phyloP scores from a whole-genome alignment of 2,329 filamentous ascomycete species.

The Penicillium thymicola region DNA sequence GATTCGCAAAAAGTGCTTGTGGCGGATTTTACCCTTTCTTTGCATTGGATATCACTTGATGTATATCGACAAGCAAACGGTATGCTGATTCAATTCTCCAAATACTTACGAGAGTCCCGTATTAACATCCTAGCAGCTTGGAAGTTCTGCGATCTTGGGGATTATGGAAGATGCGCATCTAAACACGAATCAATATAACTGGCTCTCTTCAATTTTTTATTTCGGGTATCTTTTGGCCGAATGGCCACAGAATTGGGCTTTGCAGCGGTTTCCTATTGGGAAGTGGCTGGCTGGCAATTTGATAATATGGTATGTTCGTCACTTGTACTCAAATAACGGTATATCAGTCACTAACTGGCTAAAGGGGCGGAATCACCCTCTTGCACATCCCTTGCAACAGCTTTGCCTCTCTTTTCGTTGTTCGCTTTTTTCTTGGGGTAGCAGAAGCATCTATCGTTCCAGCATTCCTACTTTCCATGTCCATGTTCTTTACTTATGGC shows the following conservation, averaged over 20 bases:
- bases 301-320: conserved; percentile 11
- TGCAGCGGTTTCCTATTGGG: conserved; percentile 41
- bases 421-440: conserved; percentile 52
- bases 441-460: conserved; percentile 54
- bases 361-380: conserved; percentile 32
- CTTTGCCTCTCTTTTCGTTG: conserved; percentile 48
- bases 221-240: conserved; percentile 42
- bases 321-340: not conserved
- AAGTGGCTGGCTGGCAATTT: conserved; percentile 39
- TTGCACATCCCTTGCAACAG: conserved; percentile 46
- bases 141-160: conserved; percentile 29
- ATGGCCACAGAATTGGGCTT: conserved; percentile 43
- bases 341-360: not conserved
- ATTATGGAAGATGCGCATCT: conserved; percentile 32
- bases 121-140: conserved; percentile 10
- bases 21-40: conserved; percentile 40
- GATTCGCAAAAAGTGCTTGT: conserved; percentile 34
- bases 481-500: conserved; percentile 39
- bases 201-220: conserved; percentile 45
- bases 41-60: conserved; percentile 42
- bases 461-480: conserved; percentile 43
- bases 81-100: conserved; percentile 10
- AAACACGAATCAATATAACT: conserved; percentile 35
- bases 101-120: not conserved
- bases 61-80: conserved; percentile 42